These are phyloP conservation scores for Cornus kousa DNA, from an alignment of 148 eudicot genomes.

Conservation along the genomic window DNA sequence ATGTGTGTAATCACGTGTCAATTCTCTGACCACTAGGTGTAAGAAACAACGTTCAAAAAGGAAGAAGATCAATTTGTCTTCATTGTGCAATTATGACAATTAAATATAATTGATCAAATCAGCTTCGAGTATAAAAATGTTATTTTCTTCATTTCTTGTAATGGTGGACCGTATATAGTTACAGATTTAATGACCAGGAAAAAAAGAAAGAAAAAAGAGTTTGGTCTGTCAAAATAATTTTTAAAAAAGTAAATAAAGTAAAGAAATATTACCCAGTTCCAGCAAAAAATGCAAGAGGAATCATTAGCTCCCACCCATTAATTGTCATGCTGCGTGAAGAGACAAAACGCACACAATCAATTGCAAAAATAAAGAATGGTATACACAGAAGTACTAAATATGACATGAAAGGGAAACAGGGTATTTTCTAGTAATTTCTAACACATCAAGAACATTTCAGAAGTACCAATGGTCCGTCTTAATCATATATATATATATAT, in stretches of 20 bases:
- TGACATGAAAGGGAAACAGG: not conserved
- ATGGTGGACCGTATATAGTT: too few species aligned
- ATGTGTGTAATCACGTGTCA: too few species aligned
- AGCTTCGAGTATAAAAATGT: too few species aligned
- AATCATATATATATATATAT: too few species aligned
- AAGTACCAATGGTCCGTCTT: not conserved
- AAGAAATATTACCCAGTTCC: constrained; percentile 41
- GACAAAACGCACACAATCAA: not conserved
- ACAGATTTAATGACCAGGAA: too few species aligned
- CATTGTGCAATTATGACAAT: too few species aligned
- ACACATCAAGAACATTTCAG: not conserved
- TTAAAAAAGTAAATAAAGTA: not conserved
- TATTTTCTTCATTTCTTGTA: not conserved
- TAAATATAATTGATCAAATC: too few species aligned
- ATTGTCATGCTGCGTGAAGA: constrained; percentile 45
- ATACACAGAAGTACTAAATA: too few species aligned
- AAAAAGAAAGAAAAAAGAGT: too few species aligned
- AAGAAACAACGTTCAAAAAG: too few species aligned
- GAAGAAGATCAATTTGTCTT: too few species aligned
- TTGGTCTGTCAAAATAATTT: not conserved
- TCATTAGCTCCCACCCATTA: constrained; percentile 68
- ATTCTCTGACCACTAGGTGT: too few species aligned
- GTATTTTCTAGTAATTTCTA: not conserved
- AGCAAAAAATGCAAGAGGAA: constrained; percentile 65
- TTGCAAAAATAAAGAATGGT: not conserved